phyloP scores from a whole-genome alignment of 805 yeast genomes.

The Yarrowia deformans region DNA sequence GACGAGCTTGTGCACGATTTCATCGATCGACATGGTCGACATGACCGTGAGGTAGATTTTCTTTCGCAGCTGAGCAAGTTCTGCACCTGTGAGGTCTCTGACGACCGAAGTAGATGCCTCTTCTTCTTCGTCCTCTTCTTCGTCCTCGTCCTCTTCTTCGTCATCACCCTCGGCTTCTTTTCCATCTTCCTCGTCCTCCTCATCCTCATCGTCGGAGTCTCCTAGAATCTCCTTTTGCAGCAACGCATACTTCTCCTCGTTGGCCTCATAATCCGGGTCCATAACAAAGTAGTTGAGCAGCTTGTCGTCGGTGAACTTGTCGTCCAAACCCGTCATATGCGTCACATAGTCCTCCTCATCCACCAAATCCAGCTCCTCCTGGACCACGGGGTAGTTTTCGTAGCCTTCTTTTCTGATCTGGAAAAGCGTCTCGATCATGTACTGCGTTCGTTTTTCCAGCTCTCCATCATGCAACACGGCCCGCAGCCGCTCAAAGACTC shows the following conservation, averaged over 20 bases:
- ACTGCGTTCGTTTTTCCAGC: slow-evolving; percentile 55
- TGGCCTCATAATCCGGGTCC: slow-evolving; percentile 60
- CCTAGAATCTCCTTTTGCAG: slow-evolving; percentile 58
- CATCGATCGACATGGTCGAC: slow-evolving; percentile 91
- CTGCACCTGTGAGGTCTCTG: slow-evolving; percentile 73
- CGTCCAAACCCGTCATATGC: slow-evolving; percentile 65
- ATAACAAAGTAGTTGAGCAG: slow-evolving; percentile 59
- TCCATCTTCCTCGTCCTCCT: slow-evolving; percentile 39
- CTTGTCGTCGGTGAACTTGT: slow-evolving; percentile 57
- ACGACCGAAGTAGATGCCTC: slow-evolving; percentile 49
- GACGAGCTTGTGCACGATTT: slow-evolving; percentile 85
- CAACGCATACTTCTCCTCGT: slow-evolving; percentile 58
- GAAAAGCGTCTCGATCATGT: slow-evolving; percentile 60
- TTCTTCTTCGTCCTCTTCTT: slow-evolving; percentile 42
- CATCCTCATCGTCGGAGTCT: slow-evolving; percentile 45
- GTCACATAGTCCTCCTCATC: slow-evolving; percentile 67
- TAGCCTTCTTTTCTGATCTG: slow-evolving; percentile 58
- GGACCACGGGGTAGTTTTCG: slow-evolving; percentile 53
- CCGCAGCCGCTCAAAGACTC: slow-evolving; percentile 67
- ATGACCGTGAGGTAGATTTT: slow-evolving; percentile 80
- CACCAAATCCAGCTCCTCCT: slow-evolving; percentile 62
- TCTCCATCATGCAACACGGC: slow-evolving; percentile 63
- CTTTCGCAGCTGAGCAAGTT: slow-evolving; percentile 70
- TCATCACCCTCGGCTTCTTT: slow-evolving; percentile 39
- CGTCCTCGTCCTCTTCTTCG: slow-evolving; percentile 43